A percentile compares a stretch with the other conserved stretches of the same genome.
phyloP scores from a whole-genome alignment of 2,329 filamentous ascomycete genomes.

The Acarospora socialis region DNA sequence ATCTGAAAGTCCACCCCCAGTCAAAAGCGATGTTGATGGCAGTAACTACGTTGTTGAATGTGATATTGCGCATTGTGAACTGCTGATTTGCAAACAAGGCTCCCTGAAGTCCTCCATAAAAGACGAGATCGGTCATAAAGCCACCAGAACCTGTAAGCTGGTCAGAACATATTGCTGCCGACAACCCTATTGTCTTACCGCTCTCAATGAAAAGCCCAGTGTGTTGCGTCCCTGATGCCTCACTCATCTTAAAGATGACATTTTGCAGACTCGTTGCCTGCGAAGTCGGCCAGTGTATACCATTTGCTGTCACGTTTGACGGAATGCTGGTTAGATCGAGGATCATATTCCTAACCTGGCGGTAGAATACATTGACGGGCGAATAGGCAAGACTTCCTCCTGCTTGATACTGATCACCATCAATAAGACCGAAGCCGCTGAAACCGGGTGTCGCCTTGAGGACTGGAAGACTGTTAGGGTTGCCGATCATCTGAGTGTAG shows the following conservation, averaged over 20 bases:
- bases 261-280: constrained; percentile 49
- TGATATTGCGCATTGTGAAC: constrained; percentile 44
- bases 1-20: constrained; percentile 44
- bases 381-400: constrained; percentile 20
- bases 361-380: constrained; percentile 47
- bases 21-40: constrained; percentile 45
- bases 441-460: constrained; percentile 41
- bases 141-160: constrained; percentile 36
- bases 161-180: too few species aligned
- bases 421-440: constrained; percentile 41
- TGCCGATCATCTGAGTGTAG: constrained; percentile 48
- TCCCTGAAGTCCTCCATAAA: constrained; percentile 47
- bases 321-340: constrained; percentile 38
- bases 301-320: constrained; percentile 19
- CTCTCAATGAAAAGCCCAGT: constrained; percentile 48
- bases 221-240: constrained; percentile 32
- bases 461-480: constrained; percentile 41
- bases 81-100: constrained; percentile 51
- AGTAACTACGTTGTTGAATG: constrained; percentile 36
- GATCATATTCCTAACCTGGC: constrained; percentile 51
- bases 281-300: constrained; percentile 40
- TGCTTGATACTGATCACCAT: constrained; percentile 38
- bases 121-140: constrained; percentile 44
- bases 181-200: too few species aligned
- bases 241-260: constrained; percentile 44